phyloP scores from a whole-genome alignment of 176 grass and related monocot species.

The Lolium rigidum region DNA sequence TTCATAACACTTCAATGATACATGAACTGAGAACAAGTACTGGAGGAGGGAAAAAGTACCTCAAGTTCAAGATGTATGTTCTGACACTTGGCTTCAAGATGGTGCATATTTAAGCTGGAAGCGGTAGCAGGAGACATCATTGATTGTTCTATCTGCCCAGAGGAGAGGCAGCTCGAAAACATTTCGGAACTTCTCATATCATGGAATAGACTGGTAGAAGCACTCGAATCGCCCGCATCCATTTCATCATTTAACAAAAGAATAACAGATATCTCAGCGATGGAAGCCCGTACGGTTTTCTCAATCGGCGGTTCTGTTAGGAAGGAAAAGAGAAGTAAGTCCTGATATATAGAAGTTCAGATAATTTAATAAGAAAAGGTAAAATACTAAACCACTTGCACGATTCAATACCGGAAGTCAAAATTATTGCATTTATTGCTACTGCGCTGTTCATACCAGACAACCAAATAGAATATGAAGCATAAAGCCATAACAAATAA shows the following conservation, averaged over 20 bases:
- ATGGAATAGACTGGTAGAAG: constrained; percentile 31
- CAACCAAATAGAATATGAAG: background rate
- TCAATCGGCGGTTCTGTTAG: constrained; percentile 75
- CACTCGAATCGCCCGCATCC: constrained; percentile 33
- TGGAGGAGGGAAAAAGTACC: constrained; percentile 58
- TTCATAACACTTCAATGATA: constrained; percentile 32
- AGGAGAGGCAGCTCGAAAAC: constrained; percentile 75
- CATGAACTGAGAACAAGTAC: background rate
- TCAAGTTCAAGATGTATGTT: constrained; percentile 72
- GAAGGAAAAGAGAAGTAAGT: constrained; percentile 49
- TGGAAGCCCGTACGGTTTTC: constrained; percentile 70
- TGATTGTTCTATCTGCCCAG: constrained; percentile 61
- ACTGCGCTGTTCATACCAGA: background rate
- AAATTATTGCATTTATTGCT: background rate
- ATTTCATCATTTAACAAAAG: constrained; percentile 69
- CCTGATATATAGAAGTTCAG: constrained; percentile 33
- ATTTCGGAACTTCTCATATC: constrained; percentile 65
- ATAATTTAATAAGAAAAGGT: background rate
- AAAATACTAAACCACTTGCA: constrained; percentile 12
- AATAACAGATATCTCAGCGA: constrained; percentile 75
- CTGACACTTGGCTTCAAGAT: constrained; percentile 83
- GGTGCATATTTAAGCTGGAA: constrained; percentile 66
- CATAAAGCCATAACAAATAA: constrained; percentile 30
- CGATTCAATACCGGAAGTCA: background rate
- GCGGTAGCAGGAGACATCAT: constrained; percentile 49